These are phyloP conservation scores for Pythium inflatum DNA, from an alignment of 352 stramenopile species.

Conservation along the genomic window DNA sequence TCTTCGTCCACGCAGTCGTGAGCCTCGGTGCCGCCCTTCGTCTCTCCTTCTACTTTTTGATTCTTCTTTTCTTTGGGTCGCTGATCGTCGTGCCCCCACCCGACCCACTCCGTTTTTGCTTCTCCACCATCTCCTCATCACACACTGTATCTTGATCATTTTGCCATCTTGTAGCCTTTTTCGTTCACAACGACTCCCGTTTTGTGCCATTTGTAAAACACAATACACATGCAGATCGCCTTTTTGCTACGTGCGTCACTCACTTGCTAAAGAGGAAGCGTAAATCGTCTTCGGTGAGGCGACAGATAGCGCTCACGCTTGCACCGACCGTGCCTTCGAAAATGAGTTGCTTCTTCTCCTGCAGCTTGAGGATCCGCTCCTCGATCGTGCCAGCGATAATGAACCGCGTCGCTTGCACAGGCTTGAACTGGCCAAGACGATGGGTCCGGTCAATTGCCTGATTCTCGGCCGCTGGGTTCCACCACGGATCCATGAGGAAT, in stretches of 20 bases:
- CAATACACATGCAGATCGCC: slow-evolving; percentile 27
- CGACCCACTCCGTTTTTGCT: slow-evolving; percentile 18
- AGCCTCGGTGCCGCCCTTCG: neutral
- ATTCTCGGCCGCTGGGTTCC: slow-evolving; percentile 96
- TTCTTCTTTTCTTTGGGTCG: slow-evolving; percentile 1
- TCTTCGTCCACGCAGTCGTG: slow-evolving; percentile 12
- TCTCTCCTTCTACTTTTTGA: slow-evolving; percentile 12
- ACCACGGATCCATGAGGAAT: slow-evolving; percentile 98
- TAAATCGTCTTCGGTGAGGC: slow-evolving; percentile 94
- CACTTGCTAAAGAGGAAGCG: slow-evolving; percentile 87
- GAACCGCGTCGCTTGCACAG: slow-evolving; percentile 97
- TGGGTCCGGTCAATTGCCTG: slow-evolving; percentile 98
- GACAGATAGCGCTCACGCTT: slow-evolving; percentile 84
- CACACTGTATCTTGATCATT: slow-evolving; percentile 24
- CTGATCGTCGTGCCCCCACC: no score
- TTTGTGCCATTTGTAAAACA: slow-evolving; percentile 31
- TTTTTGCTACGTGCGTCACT: no score
- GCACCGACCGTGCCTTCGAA: slow-evolving; percentile 99
- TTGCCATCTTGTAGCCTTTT: slow-evolving; percentile 31
- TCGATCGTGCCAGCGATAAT: slow-evolving; percentile 98
- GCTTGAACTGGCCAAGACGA: slow-evolving; percentile 97
- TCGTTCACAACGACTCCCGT: neutral
- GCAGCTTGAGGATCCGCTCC: slow-evolving; percentile 98
- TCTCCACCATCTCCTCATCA: neutral
- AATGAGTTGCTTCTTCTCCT: slow-evolving; percentile 94